These are phyloP conservation scores for Aspergillus thermomutatus DNA, from an alignment of 2,329 filamentous ascomycete genomes.

Conservation along the genomic window DNA sequence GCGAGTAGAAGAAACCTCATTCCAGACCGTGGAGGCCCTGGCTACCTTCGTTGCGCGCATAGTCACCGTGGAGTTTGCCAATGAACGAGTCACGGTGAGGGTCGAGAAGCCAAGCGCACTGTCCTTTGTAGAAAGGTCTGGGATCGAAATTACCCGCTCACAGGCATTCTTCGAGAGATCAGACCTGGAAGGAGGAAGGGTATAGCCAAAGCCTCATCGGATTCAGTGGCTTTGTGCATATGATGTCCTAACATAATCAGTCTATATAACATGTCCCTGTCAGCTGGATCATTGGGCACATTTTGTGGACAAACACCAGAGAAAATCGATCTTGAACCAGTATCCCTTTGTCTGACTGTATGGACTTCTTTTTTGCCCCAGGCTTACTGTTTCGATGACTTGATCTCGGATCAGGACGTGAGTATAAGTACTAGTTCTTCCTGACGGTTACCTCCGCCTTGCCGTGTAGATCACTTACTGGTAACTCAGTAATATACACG, in stretches of 20 bases:
- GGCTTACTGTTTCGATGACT: not conserved
- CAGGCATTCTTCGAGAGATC: slow-evolving; percentile 40
- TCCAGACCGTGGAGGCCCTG: slow-evolving; percentile 51
- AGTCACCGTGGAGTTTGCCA: slow-evolving; percentile 43
- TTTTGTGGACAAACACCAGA: not conserved
- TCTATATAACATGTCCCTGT: not conserved
- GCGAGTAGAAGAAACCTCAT: slow-evolving; percentile 47
- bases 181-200: slow-evolving; percentile 8
- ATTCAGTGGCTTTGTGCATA: not conserved
- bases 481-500: not conserved
- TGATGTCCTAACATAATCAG: not conserved
- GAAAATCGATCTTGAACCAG: not conserved
- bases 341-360: not conserved
- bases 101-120: slow-evolving; percentile 52
- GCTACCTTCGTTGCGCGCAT: slow-evolving; percentile 48
- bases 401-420: not conserved
- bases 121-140: slow-evolving; percentile 47
- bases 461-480: not conserved
- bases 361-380: not conserved
- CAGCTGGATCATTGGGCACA: not conserved
- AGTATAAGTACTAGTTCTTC: not conserved
- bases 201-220: not conserved
- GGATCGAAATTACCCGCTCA: slow-evolving; percentile 48
- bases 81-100: slow-evolving; percentile 45
- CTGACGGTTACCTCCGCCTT: not conserved